These are phyloP conservation scores for Xylaria sp. DNA, from an alignment of 2,329 filamentous ascomycete species.

Conservation along the genomic window DNA sequence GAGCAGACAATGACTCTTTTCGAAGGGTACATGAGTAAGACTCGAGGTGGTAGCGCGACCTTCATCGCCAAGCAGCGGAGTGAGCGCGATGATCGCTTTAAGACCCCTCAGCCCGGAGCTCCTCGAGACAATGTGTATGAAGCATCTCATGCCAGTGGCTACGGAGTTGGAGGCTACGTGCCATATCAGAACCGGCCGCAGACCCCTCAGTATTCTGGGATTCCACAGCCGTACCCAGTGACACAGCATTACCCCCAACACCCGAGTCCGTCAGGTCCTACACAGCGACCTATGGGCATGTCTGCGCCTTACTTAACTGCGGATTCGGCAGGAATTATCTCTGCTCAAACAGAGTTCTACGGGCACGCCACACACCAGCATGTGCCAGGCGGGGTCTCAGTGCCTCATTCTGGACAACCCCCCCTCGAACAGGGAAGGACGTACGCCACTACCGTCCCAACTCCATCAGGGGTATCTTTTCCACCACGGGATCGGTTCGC, in stretches of 20 bases:
- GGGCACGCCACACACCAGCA: background rate
- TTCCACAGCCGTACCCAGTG: background rate
- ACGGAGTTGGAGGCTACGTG: background rate
- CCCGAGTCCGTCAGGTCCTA: background rate
- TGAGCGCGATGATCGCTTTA: constrained; percentile 14
- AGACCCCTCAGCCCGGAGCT: background rate
- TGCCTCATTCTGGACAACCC: background rate
- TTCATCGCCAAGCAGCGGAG: constrained; percentile 15
- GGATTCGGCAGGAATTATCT: background rate
- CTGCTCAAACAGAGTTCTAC: background rate
- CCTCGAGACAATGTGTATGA: background rate
- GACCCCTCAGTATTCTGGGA: background rate
- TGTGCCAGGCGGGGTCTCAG: background rate
- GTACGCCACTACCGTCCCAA: background rate
- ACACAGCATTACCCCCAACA: background rate
- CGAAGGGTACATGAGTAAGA: constrained; percentile 18
- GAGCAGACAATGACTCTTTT: constrained; percentile 19
- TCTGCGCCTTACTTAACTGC: background rate
- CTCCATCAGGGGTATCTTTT: background rate
- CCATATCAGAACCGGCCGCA: background rate
- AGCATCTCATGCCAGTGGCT: background rate
- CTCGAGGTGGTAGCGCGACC: constrained; percentile 5
- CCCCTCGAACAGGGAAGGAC: background rate
- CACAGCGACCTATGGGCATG: background rate
- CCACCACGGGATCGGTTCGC: background rate